A percentile compares a stretch with the other conserved stretches of the same genome.
Evolutionary conservation across 345 rosid species (phyloP).

Genomic region (Kernera saxatilis): DNA sequence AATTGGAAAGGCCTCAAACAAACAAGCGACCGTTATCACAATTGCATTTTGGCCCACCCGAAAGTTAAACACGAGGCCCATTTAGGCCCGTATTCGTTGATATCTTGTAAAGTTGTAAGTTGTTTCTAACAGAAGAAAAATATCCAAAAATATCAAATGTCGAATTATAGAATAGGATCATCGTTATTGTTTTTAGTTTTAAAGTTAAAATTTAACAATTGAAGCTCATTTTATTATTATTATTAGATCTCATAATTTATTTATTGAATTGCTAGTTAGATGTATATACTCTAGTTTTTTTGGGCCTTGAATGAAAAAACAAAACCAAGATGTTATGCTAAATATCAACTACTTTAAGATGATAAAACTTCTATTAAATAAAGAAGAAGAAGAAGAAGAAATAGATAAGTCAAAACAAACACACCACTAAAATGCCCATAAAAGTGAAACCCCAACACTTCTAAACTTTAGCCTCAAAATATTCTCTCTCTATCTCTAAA

Average conservation of each 20-base stretch:
- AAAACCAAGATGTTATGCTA: not conserved
- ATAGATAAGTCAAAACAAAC: slow-evolving; percentile 31
- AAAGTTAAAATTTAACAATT: not conserved
- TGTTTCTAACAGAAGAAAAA: no score
- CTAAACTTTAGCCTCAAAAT: slow-evolving; percentile 16
- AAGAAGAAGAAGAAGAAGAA: not conserved
- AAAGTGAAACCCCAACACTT: slow-evolving; percentile 31
- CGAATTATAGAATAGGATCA: no score
- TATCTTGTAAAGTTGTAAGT: no score
- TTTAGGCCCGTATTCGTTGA: not conserved
- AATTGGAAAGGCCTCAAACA: not conserved
- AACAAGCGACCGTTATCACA: not conserved
- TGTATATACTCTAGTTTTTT: not conserved
- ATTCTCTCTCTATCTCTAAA: slow-evolving; percentile 23
- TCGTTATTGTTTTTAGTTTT: no score
- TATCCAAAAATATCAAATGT: not conserved
- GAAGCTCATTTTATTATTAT: not conserved
- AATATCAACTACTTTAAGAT: slow-evolving; percentile 4
- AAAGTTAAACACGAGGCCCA: not conserved
- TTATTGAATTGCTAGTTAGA: not conserved
- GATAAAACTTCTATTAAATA: not conserved
- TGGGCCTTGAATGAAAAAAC: not conserved
- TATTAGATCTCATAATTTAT: not conserved
- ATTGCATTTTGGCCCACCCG: not conserved
- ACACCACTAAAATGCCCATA: slow-evolving; percentile 31